A percentile compares a stretch with the other conserved stretches of the same genome.
Evolutionary conservation across 73 alveolate species (phyloP).

Genomic region (Stentor coeruleus): DNA sequence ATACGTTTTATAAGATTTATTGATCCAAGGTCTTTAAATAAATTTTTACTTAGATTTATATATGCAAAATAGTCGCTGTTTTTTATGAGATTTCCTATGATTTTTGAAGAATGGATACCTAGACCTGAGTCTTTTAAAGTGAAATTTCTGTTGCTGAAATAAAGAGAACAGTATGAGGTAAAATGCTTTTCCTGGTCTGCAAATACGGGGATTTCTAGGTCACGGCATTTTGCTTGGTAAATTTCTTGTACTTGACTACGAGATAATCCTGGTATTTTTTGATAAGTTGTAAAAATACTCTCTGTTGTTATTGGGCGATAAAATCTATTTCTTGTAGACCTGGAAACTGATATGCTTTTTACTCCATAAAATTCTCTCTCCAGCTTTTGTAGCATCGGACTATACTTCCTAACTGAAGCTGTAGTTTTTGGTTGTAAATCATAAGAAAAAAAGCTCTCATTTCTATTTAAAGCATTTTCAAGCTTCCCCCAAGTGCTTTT

Average conservation of each 20-base stretch:
- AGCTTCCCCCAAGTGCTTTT: background rate
- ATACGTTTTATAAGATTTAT: slow-evolving; percentile 18
- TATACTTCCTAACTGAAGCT: background rate
- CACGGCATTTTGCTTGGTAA: slow-evolving; percentile 28
- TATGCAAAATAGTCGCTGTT: background rate
- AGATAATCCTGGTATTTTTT: background rate
- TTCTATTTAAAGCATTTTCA: background rate
- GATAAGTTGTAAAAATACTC: background rate
- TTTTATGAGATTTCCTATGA: background rate
- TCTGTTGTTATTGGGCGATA: background rate
- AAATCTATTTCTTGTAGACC: background rate
- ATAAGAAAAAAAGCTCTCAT: background rate
- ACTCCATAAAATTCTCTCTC: background rate
- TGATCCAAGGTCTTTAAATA: slow-evolving; percentile 35
- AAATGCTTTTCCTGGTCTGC: slow-evolving; percentile 23
- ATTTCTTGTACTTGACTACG: background rate
- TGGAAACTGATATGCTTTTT: background rate
- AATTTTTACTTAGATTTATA: slow-evolving; percentile 33
- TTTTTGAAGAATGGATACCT: background rate
- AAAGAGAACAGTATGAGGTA: background rate
- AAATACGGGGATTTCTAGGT: slow-evolving; percentile 19
- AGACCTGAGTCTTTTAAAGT: background rate
- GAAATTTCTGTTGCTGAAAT: background rate
- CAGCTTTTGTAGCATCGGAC: background rate
- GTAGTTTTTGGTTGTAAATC: background rate